Evolutionary conservation across 2,329 filamentous ascomycete genomes (phyloP).

Genomic region (Fusarium sp.): DNA sequence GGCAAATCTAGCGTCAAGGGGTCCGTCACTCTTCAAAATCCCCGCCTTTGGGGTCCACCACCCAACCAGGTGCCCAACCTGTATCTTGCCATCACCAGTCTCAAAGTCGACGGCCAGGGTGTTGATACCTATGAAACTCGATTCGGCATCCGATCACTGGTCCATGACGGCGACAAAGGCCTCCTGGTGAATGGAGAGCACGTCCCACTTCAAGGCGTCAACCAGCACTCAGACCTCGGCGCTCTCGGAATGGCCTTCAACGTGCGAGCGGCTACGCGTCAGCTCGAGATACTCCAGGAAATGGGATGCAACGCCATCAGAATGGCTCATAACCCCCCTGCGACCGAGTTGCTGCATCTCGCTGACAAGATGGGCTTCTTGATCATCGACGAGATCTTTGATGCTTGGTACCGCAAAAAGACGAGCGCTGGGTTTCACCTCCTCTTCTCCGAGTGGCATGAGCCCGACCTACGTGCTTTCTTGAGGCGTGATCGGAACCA

Average conservation of each 20-base stretch:
- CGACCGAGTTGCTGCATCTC: constrained; percentile 65
- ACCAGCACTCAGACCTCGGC: constrained; percentile 68
- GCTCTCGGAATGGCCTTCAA: constrained; percentile 68
- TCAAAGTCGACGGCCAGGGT: constrained; percentile 45
- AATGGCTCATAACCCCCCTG: constrained; percentile 69
- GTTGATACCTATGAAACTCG: constrained; percentile 65
- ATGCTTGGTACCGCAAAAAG: constrained; percentile 65
- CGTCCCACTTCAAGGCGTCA: constrained; percentile 62
- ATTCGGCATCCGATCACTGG: constrained; percentile 65
- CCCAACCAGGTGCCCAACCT: constrained; percentile 63
- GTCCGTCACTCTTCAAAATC: constrained; percentile 52
- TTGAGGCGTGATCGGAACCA: constrained; percentile 70
- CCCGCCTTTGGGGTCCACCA: constrained; percentile 64
- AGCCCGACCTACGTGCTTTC: constrained; percentile 66
- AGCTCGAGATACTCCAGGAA: constrained; percentile 65
- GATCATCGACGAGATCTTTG: constrained; percentile 70
- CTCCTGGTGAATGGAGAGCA: constrained; percentile 63
- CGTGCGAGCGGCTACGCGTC: constrained; percentile 62
- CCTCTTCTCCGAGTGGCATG: constrained; percentile 68
- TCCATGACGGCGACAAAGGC: constrained; percentile 58
- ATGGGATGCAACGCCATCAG: constrained; percentile 67
- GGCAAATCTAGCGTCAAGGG: constrained; percentile 53
- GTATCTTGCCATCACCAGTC: constrained; percentile 62
- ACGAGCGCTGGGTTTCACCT: constrained; percentile 65
- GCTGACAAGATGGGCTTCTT: constrained; percentile 66